Evolutionary conservation across 352 stramenopile species (phyloP), one percentile per base, ranked within the genome.

Genomic region (Globisporangium carolinianum): DNA sequence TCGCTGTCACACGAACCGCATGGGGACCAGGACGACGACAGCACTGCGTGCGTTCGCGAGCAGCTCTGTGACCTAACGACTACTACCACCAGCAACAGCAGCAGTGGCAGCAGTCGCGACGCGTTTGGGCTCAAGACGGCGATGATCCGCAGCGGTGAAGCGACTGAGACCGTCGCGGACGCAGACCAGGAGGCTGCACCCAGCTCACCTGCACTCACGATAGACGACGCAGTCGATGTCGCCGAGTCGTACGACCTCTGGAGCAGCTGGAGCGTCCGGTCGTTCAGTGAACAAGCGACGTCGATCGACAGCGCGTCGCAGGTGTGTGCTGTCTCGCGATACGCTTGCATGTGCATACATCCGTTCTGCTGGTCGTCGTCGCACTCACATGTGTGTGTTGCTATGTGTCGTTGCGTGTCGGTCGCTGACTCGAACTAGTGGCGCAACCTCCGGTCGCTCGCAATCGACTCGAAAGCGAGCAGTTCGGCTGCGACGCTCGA

Each of bases 211-310:
- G 9, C 51, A 12, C 7, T 58, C 15, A 32, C 18, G 5, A 58
- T 55, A 32, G 47, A 57, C 6, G 12, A 32, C 15, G 51, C 5
- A 18, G 47, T 12, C 9, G 37, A 32, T 3, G 55, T 56, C 6
- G 57, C 47, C 4, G 66, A 73, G 36, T 57, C 59, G 5, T 75
- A 66, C 60, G 71, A 79, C 47, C 56, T 75, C 6, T 79, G 71
- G 70, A 72, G 66, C 49, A 62, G 58, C 12, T 79, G 70, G 70
- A 71, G 55, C 61, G 66, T 68, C 4, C 68, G 69, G 14, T 66
- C 69, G 9, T 74, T 72, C 48, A 71, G 47, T 35, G 57, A 67
- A 6, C 63, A 69, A 14, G 55, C 65, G 12, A 41, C 35, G 15
- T 69, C 65, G 18, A 55, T 62, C 11, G 64, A 69, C n/a, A 71